A percentile compares a stretch with the other conserved stretches of the same genome.
These are phyloP conservation scores for Discostella pseudostelligera DNA, from an alignment of 108 stramenopile species.

Conservation along the genomic window DNA sequence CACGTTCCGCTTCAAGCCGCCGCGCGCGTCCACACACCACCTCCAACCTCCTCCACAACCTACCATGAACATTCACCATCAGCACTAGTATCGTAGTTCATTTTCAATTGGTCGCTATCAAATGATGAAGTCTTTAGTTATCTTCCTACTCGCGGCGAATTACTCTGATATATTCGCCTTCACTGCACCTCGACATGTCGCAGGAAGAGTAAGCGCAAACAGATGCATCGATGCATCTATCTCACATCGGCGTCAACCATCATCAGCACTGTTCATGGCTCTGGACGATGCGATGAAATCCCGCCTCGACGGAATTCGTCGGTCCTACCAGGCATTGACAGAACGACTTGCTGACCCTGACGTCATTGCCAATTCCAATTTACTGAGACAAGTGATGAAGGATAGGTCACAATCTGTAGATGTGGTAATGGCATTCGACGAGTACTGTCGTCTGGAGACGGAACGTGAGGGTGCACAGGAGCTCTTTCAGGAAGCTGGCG, in stretches of 20 bases:
- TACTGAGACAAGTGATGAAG: conserved; percentile 72
- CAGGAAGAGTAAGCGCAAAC: too few species aligned
- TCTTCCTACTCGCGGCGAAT: too few species aligned
- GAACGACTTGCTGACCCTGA: conserved; percentile 86
- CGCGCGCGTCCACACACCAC: too few species aligned
- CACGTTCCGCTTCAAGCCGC: too few species aligned
- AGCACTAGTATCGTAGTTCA: too few species aligned
- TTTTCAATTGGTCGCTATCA: too few species aligned
- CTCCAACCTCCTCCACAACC: too few species aligned
- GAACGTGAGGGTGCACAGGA: conserved; percentile 75
- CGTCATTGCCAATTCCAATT: conserved; percentile 71
- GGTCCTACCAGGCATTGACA: conserved; percentile 75
- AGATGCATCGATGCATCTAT: neutral
- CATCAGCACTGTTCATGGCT: conserved; percentile 29
- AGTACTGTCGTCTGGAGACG: conserved; percentile 61
- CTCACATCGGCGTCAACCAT: neutral
- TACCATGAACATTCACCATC: too few species aligned
- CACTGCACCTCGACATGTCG: too few species aligned
- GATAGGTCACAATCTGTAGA: conserved; percentile 81
- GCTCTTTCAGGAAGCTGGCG: conserved; percentile 80
- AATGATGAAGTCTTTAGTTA: too few species aligned
- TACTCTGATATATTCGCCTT: too few species aligned
- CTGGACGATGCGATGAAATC: conserved; percentile 64
- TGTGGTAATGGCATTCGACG: conserved; percentile 72
- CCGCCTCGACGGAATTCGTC: conserved; percentile 71